Evolutionary conservation across 306 rosid genomes (phyloP), one percentile per base, ranked within the genome.

Genomic region (Vigna radiata): DNA sequence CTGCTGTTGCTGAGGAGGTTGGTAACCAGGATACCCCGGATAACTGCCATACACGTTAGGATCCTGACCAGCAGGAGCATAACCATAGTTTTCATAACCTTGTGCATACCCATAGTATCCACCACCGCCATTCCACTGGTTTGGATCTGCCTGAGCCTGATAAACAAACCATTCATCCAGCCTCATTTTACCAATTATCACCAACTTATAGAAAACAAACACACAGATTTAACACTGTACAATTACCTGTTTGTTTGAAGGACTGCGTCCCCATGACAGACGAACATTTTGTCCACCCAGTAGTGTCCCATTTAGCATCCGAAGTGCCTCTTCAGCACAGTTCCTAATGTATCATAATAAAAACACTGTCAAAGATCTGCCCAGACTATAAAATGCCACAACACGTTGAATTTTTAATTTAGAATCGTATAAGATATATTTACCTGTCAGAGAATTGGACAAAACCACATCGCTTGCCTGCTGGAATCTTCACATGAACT

Each of bases 221-320:
- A 7, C 11, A 39, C 46, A 41, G 46, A 41, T 41, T 41, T 2
- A 41, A 47, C 25, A 15, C 61, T 49, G 4, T 4, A 39, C 23
- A 60, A 52, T 49, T 66, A 92, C 99, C 97, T 89, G 97, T 82
- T 95, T 95, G 89, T 90, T 95, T 47, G 99, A 63, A 83, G 97
- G 99, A 77, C 97, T 95, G 15, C 97, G 99, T 41, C 99, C 99
- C 99, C 99, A 95, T 54, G 99, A 92, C 60, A 95, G 96, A 14
- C 99, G 89, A 31, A 95, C 93, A 58, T 79, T 95, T 79, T 92
- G 97, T 72, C 96, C 97, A 58, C 99, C 99, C 79, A 95, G 54
- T 31, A 36, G 76, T 0, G 91, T 86, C 75, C 97, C 97, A 76
- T 92, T 90, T 25, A 95, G 70, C 33, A 64, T 8, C 54, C 89